Percentiles rank a stretch among this genome's conserved stretches.
Conservation (phyloP, 129 eudicot genomes). For the Pulicaria dysenterica region DNA sequence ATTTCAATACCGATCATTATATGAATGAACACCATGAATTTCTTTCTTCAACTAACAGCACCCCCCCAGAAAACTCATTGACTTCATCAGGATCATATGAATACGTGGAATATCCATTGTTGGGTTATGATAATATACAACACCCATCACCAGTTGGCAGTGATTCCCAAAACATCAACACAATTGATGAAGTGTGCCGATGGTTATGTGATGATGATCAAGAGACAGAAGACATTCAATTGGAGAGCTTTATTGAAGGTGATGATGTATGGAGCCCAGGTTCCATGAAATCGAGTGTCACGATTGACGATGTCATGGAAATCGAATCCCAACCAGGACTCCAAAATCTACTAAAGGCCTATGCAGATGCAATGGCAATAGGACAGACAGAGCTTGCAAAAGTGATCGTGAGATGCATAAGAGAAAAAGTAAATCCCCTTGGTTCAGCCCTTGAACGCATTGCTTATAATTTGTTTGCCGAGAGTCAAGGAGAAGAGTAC, state of each 20-base stretch:
- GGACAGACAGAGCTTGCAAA: constrained; percentile 48
- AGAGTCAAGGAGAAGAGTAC: constrained; percentile 44
- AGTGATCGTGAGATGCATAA: constrained; percentile 46
- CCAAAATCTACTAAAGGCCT: constrained; percentile 50
- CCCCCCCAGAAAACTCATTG: constrained; percentile 45
- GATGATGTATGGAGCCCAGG: constrained; percentile 31
- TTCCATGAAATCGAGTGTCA: neutral
- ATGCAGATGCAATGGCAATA: constrained; percentile 56
- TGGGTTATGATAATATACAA: constrained; percentile 39
- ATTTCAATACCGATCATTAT: constrained; percentile 40
- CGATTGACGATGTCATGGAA: constrained; percentile 34
- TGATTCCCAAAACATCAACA: constrained; percentile 25
- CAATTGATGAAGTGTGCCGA: constrained; percentile 40
- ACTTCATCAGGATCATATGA: constrained; percentile 43
- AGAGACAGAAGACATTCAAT: constrained; percentile 24
- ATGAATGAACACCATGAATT: constrained; percentile 27
- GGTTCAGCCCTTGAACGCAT: constrained; percentile 57
- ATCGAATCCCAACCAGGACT: constrained; percentile 39
- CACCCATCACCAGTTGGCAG: constrained; percentile 15
- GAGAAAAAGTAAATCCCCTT: constrained; percentile 45
- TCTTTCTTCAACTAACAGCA: constrained; percentile 37
- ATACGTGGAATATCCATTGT: constrained; percentile 30
- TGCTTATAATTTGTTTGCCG: constrained; percentile 45
- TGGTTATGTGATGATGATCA: constrained; percentile 50
- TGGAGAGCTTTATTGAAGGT: constrained; percentile 1